Evolutionary conservation across 495 filamentous ascomycete species (phyloP), one percentile per base, ranked within the genome.

Genomic region (Aspergillus affinis): DNA sequence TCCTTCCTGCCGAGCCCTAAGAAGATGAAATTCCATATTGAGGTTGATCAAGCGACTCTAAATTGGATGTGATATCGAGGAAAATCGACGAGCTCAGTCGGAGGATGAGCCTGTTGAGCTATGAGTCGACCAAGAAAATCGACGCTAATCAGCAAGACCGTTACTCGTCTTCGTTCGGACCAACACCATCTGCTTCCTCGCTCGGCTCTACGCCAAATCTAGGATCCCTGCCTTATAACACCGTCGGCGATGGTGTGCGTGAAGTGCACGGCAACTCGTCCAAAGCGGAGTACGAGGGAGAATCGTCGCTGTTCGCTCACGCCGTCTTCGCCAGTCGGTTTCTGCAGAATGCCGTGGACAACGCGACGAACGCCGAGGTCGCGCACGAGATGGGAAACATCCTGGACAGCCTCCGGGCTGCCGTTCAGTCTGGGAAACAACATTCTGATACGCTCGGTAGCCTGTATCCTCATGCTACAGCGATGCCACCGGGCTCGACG

Each of bases 21-120:
- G 20, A 17, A 8, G 17, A 17, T 20, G 26, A 15, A 51, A 20
- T n/a, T 36, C 19, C 26, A 48, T 21, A 18, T 44, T 55, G 10
- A 55, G 20, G 20, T 49, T 54, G 13, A 20, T 32, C 0, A 55
- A 48, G 41, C 54, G 51, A 60, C 13, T 54, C 32, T 18, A 53
- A 57, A 20, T 48, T 51, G 54, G 48, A 61, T 48, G 54, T n/a
- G 30, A 48, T 47, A 46, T 56, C 54, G 7, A 56, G 41, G 21
- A 61, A 61, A 30, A 51, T 61, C 12, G 59, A 61, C 15, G 59
- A 57, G 36, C 48, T 62, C 50, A 58, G 55, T 50, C 32, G 48
- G 49, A 58, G 17, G 51, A 58, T 62, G 44, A 55, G n/a, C 19
- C 26, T 10, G n/a, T 54, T 58, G 8, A 62, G 18, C 49, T 21